A percentile compares a stretch with the other conserved stretches of the same genome.
phyloP scores from a whole-genome alignment of 768 basidiomycete species.

The Leccinum disarticulatum region DNA sequence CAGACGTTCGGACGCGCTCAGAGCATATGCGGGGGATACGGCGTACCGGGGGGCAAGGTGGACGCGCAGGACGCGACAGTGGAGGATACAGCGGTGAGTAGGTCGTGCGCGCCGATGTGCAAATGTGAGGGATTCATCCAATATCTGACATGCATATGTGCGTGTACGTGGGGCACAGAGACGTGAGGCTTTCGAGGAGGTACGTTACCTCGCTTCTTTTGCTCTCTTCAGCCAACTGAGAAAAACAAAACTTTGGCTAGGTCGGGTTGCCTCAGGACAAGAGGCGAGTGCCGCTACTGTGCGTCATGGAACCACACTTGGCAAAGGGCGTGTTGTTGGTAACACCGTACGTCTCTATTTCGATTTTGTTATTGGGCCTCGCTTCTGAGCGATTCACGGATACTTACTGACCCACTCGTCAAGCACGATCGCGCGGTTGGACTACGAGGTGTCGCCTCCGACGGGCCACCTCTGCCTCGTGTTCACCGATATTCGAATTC shows the following conservation, averaged over 20 bases:
- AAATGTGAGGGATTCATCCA: not conserved
- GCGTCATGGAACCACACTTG: conserved; percentile 76
- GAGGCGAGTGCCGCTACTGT: conserved; percentile 69
- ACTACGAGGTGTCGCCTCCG: too few relatives aligned
- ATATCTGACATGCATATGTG: not conserved
- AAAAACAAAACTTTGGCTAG: conserved; percentile 38
- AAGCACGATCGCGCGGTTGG: too few relatives aligned
- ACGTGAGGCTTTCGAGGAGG: conserved; percentile 90
- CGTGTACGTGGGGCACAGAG: conserved; percentile 43
- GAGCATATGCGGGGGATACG: conserved; percentile 84
- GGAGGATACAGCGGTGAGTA: conserved; percentile 75
- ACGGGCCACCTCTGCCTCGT: too few relatives aligned
- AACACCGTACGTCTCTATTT: conserved; percentile 65
- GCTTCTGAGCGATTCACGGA: not conserved
- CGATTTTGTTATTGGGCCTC: not conserved
- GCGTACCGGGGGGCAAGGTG: conserved; percentile 80
- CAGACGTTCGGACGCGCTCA: conserved; percentile 72
- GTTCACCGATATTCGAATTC: too few relatives aligned
- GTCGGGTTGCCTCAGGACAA: conserved; percentile 79
- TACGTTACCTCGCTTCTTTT: conserved; percentile 26
- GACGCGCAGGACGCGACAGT: conserved; percentile 65
- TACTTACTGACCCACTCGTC: not conserved
- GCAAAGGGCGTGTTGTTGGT: conserved; percentile 73
- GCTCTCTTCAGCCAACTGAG: not conserved
- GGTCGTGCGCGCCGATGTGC: too few relatives aligned